Base-by-base conservation (phyloP, 2,329 filamentous ascomycete genomes). In the Chaetomium globosum region DNA sequence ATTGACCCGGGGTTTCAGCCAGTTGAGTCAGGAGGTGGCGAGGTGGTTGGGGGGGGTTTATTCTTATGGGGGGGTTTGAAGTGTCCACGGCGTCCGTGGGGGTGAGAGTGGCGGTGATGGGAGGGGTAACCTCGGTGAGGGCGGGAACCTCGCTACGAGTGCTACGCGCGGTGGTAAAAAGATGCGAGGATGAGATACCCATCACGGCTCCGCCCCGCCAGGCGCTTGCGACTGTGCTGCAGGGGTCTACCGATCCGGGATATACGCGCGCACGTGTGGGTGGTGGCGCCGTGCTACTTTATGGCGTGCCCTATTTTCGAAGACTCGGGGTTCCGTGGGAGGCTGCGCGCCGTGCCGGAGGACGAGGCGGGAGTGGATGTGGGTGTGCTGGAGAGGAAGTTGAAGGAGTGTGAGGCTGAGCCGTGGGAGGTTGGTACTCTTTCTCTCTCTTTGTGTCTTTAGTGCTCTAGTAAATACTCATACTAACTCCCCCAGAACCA, bases 161-260 rank as follows among this genome's bases (percentile, higher is more conserved):
- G 16, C 9, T 26, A 26, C 6, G 30, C 23, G 33, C 1, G 30
- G 28, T 2, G 51, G 51, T 4, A 53, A 33, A 6, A 61, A 62
- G 9, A 76, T 10, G 63, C n/a, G 70, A 82, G 4, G 81, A 86
- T 2, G 83, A 91, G 36, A 89, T 97, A 61, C 90, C 88, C 74
- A 89, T 97, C 74, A 91, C 91, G 0, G 92, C n/a, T n/a, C n/a
- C n/a, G n/a, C n/a, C 93, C 3, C 91, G 87, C 69, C 93, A 96
- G 80, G 93, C 89, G 74, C 76, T 96, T 2, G 92, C 90, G 0
- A 90, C 87, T 72, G 79, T 96, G 4, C 79, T 97, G 58, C 86
- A 90, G 75, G 90, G 90, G 33, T 97, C 90, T 73, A 90, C 92
- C 0, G 93, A 97, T 75, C 90, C 91, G 0, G 77, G 81, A 2